Evolutionary conservation across 768 basidiomycete species (phyloP).

Genomic region (Auriscalpium microsporum): DNA sequence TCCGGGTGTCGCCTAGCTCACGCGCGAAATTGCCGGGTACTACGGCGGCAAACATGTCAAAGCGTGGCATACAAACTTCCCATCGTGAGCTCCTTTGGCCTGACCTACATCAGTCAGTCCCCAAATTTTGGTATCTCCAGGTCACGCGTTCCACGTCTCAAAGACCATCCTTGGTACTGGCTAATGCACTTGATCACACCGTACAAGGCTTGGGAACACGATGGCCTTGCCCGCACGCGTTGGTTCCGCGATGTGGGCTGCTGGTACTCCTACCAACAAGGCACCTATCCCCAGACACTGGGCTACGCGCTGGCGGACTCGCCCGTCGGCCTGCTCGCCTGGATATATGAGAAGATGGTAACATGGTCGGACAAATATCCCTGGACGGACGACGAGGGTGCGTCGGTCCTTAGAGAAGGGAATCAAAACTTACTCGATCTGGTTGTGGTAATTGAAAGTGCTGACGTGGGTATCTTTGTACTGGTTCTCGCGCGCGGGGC

Average conservation of each 20-base stretch:
- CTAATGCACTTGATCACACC: constrained; percentile 22
- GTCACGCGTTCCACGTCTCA: not conserved
- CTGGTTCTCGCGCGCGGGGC: constrained; percentile 28
- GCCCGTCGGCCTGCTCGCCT: constrained; percentile 37
- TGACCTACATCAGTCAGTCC: not conserved
- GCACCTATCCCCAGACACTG: constrained; percentile 25
- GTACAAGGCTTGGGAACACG: constrained; percentile 22
- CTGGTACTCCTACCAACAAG: constrained; percentile 27
- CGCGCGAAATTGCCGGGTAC: constrained; percentile 22
- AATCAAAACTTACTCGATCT: no score
- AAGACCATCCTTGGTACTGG: constrained; percentile 20
- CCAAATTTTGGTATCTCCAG: not conserved
- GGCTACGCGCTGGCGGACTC: constrained; percentile 51
- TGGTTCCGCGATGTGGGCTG: constrained; percentile 17
- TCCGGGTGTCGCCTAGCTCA: constrained; percentile 22
- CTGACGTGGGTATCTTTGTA: constrained; percentile 30
- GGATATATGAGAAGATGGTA: constrained; percentile 30
- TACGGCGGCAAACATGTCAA: constrained; percentile 37
- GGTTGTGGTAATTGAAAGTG: constrained; percentile 19
- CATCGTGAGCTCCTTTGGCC: constrained; percentile 24
- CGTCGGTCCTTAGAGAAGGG: not conserved
- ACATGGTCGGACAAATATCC: constrained; percentile 37
- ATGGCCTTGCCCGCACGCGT: constrained; percentile 13
- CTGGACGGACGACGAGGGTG: constrained; percentile 54
- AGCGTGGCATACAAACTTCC: constrained; percentile 45